Conservation (phyloP, 106 monocot species). For the Alisma plantagoaquatica region DNA sequence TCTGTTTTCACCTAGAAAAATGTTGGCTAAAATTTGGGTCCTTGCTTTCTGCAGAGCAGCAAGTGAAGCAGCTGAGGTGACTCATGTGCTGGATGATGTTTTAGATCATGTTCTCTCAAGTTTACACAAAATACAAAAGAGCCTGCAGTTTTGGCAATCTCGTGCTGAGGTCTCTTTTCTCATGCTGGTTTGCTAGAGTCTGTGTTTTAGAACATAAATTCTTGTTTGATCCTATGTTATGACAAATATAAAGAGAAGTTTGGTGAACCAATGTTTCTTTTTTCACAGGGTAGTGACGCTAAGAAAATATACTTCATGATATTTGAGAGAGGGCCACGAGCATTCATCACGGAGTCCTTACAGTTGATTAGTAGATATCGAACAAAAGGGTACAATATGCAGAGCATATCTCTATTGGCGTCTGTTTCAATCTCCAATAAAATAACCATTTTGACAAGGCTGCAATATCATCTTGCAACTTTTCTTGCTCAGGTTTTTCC, state of each 20-base stretch:
- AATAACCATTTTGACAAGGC: slow-evolving; percentile 42
- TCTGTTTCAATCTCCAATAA: slow-evolving; percentile 50
- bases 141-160: slow-evolving; percentile 74
- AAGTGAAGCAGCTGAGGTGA: slow-evolving; percentile 31
- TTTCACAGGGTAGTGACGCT: slow-evolving; percentile 51
- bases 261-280: not conserved
- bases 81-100: slow-evolving; percentile 59
- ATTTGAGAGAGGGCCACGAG: slow-evolving; percentile 82
- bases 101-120: slow-evolving; percentile 37
- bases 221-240: no score
- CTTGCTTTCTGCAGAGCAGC: slow-evolving; percentile 34
- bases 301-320: slow-evolving; percentile 83
- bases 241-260: no score
- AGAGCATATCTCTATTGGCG: slow-evolving; percentile 48
- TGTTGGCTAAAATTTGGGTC: no score
- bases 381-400: slow-evolving; percentile 37
- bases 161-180: slow-evolving; percentile 61
- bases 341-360: slow-evolving; percentile 44
- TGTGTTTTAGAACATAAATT: no score
- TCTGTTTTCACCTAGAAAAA: no score
- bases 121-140: slow-evolving; percentile 71
- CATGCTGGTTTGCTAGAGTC: no score
- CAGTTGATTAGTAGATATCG: slow-evolving; percentile 37
- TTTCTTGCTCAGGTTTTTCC: slow-evolving; percentile 22
- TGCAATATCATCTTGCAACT: slow-evolving; percentile 53